Base-by-base conservation (phyloP, 139 green algal species). In the Tetratostichococcus sp. region DNA sequence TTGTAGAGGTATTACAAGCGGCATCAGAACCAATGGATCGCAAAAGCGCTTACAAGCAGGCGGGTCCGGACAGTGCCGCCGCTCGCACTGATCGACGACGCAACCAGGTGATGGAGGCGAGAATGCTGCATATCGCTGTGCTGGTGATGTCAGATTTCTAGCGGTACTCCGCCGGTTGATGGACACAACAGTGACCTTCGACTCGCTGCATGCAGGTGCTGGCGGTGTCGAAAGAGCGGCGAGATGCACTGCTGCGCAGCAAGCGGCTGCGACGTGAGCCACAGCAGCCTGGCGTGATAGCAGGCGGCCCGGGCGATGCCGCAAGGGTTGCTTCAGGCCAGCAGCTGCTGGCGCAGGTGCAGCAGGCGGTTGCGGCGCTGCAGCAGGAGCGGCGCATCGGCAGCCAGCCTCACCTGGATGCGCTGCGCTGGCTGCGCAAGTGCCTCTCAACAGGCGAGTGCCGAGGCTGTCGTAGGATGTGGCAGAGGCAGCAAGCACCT, bases 11-110 rank as follows among this genome's bases (percentile, higher is more conserved):
- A n/a, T n/a, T n/a, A n/a, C n/a, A n/a, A n/a, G n/a, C n/a, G n/a
- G n/a, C n/a, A n/a, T n/a, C n/a, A n/a, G n/a, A n/a, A n/a, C n/a
- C n/a, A 62, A 25, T 26, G 50, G 50, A 62, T 62, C 17, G 50
- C 22, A 62, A 25, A 17, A 62, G 11, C 11, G 50, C 50, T n/a
- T 62, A 62, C 19, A 62, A 62, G 50, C 19, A 25, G 19, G 2
- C 39, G 75, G 67, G 73, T 81, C 28, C 62, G 77, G 65, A 58
- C 68, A 16, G 81, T 73, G 17, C 69, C 82, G 43, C 78, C 85
- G 77, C 78, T 73, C 19, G 73, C 70, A 0, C 43, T 28, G 30
- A 72, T 71, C 33, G 70, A 78, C 5, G 57, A 50, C 8, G 39
- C 8, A 50, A 50, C 39, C 39, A 50, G 39, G 39, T 50, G 39